Evolutionary conservation across 371 early-diverging fungal genomes (phyloP).

Genomic region (Mortierella sp.): DNA sequence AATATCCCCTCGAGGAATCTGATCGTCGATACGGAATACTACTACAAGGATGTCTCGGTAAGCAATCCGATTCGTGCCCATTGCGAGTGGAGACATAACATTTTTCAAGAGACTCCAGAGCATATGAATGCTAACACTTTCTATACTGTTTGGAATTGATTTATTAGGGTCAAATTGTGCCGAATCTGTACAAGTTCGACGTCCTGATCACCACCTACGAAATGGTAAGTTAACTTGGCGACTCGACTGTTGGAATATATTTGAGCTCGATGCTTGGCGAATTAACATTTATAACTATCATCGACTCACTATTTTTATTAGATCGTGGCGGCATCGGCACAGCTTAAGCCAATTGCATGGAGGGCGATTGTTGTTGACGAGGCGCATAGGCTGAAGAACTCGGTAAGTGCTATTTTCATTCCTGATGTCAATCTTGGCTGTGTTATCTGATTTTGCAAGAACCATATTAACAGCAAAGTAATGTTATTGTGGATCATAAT

Average conservation of each 20-base stretch:
- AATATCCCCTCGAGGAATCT: constrained; percentile 67
- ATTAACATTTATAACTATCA: neutral
- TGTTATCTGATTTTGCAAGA: neutral
- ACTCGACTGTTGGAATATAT: neutral
- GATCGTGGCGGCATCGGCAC: constrained; percentile 74
- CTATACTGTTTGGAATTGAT: neutral
- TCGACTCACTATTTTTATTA: constrained; percentile 17
- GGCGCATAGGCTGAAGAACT: constrained; percentile 96
- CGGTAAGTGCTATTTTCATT: constrained; percentile 46
- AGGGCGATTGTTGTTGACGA: constrained; percentile 94
- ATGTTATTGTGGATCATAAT: neutral
- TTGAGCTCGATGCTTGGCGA: neutral
- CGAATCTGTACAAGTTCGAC: constrained; percentile 79
- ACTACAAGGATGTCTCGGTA: constrained; percentile 68
- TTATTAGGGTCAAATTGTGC: constrained; percentile 44
- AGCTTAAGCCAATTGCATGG: constrained; percentile 87
- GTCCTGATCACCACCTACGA: constrained; percentile 91
- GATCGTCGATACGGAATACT: constrained; percentile 81
- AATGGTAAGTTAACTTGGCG: constrained; percentile 66
- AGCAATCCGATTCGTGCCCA: neutral
- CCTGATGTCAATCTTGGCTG: neutral
- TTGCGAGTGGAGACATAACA: neutral
- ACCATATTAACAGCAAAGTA: neutral
- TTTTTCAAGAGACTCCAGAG: neutral
- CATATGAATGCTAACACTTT: neutral